Base-by-base conservation (phyloP, 1,139 yeast genomes). In the Meyerozyma elateridarum region DNA sequence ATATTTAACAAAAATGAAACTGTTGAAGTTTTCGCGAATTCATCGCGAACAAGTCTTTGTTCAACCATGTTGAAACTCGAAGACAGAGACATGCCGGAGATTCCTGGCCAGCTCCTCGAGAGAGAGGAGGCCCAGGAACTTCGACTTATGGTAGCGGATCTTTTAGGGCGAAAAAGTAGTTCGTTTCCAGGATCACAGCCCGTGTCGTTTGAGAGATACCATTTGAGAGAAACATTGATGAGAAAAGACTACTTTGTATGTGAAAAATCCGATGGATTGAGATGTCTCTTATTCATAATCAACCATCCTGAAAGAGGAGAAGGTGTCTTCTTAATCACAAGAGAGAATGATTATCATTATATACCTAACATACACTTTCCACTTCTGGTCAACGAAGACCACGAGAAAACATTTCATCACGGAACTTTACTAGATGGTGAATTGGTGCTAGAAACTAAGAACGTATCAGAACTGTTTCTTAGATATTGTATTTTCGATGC, bases 341-440 rank as follows among this genome's bases (percentile, higher is more conserved):
- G 99, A 48, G 93, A 83, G 44, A 85, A 88, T 51, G 94, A 89
- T 41, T 91, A 81, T 54, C 84, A 74, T 49, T 74, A 79, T 55
- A 73, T 91, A 11, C 89, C 87, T 24, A 79, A 84, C 34, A 76
- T 91, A 45, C 95, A 88, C 55, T 87, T 91, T 56, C 97, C 97
- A 0, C 51, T 64, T 21, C 44, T 52, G 11, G 60, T 68, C 16
- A 76, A 73, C 25, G 73, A 72, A 12, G 73, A 76, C 30, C 68
- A 73, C 26, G 63, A 61, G 6, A 68, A 64, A 35, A 65, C 78
- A 1, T 79, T 73, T 41, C 96, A 88, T 46, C 84, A 81, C 42
- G 96, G 95, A 2, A 84, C 96, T 0, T 63, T 93, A 11, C 69
- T 93, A 11, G 99, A 93, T 53, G 98, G 98, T 3, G 99, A 93